A percentile compares a stretch with the other conserved stretches of the same genome.
Evolutionary conservation across 2,329 filamentous ascomycete genomes (phyloP).

Genomic region (Xylariomycetidae sp.): DNA sequence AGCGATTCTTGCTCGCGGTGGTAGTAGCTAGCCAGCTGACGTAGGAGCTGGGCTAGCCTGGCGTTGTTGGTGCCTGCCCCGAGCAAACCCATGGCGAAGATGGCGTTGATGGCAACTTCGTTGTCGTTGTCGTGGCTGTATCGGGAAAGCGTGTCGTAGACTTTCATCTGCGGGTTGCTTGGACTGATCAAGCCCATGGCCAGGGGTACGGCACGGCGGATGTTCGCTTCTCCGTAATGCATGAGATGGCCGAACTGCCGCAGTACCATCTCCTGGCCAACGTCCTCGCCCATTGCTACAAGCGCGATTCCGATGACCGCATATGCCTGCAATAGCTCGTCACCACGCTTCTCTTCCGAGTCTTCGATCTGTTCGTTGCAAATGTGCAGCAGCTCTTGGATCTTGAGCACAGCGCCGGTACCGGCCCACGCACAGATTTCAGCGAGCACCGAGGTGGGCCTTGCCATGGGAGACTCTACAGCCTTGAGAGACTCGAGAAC

Average conservation of each 20-base stretch:
- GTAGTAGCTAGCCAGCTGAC: slow-evolving; percentile 96
- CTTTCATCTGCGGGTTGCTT: slow-evolving; percentile 99
- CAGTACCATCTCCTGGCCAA: slow-evolving; percentile 97
- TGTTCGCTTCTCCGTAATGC: slow-evolving; percentile 98
- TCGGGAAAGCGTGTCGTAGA: slow-evolving; percentile 94
- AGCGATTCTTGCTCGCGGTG: slow-evolving; percentile 92
- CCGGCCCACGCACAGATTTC: slow-evolving; percentile 98
- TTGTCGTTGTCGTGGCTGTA: slow-evolving; percentile 99
- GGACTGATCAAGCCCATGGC: slow-evolving; percentile 96
- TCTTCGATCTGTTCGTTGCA: slow-evolving; percentile 98
- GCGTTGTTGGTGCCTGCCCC: slow-evolving; percentile 98
- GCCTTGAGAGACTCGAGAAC: slow-evolving; percentile 95
- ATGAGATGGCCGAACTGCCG: slow-evolving; percentile 96
- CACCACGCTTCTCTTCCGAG: slow-evolving; percentile 87
- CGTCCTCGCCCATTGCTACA: slow-evolving; percentile 96
- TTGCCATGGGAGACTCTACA: slow-evolving; percentile 93
- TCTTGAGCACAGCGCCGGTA: slow-evolving; percentile 92
- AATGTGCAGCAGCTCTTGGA: slow-evolving; percentile 94
- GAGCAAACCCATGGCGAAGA: slow-evolving; percentile 97
- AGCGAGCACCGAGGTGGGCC: slow-evolving; percentile 87
- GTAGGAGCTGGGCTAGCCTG: slow-evolving; percentile 84
- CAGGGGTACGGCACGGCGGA: slow-evolving; percentile 89
- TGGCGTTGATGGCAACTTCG: slow-evolving; percentile 95
- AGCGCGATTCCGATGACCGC: slow-evolving; percentile 90
- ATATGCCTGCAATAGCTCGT: slow-evolving; percentile 92